Base-by-base conservation (phyloP, 768 basidiomycete genomes). In the Russula lepida region DNA sequence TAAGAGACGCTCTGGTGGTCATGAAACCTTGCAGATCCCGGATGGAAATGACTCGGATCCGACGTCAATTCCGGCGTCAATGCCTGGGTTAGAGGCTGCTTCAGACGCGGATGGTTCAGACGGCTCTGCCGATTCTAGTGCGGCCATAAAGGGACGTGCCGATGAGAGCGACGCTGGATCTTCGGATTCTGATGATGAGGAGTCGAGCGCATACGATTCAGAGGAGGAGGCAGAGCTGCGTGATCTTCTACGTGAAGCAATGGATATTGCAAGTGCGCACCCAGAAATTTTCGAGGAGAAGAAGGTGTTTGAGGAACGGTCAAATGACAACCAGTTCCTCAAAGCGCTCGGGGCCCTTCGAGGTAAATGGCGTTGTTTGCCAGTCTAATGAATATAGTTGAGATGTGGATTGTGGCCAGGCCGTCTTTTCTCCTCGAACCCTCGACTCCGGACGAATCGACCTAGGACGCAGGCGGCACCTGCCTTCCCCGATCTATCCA, bases 301-400 rank as follows among this genome's bases (percentile, higher is more conserved):
- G 58, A 71, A 71, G 15, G 70, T 76, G 13, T 64, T 77, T 6
- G 71, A 72, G 15, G 81, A 84, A 25, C 78, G 81, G 55, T 75
- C 78, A 55, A 85, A 84, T 68, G 81, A 78, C 21, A 93, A 92
- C 68, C 87, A 89, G 0, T 91, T 93, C 71, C 70, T 92, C 67
- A 90, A 85, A 69, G 71, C 91, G 37, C 74, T 93, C 64, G 84
- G 85, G 37, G 85, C 86, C 15, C 70, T 92, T 59, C 79, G 85
- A 81, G 90, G 89, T 84, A 57, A 37, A 72, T 63, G 15, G 19
- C 11, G 21, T 9, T 52, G 33, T 30, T 21, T 39, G 8, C 30
- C 8, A 37, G 13, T 35, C 19, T 35, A 55, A 35, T 53, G 48
- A 35, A n/a, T 15, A 51, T n/a, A 13, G 13, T 54, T 33, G 27